Evolutionary conservation across 176 grass and related monocot species (phyloP).

Genomic region (Oryza longistaminata): DNA sequence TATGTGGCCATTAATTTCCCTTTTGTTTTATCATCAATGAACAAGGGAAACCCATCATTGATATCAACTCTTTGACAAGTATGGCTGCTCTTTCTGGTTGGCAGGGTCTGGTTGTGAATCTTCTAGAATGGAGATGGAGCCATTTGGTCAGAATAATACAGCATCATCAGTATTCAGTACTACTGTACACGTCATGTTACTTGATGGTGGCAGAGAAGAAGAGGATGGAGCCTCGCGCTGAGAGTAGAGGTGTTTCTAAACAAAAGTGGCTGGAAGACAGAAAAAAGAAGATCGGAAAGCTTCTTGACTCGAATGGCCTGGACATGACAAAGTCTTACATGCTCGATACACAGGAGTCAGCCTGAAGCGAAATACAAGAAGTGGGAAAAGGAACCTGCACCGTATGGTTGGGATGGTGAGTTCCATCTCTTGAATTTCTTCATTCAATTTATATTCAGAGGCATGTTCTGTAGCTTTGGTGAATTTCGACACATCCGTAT

Average conservation of each 20-base stretch:
- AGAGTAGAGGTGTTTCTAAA: slow-evolving; percentile 89
- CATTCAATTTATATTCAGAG: not conserved
- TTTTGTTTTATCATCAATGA: not conserved
- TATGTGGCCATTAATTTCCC: slow-evolving; percentile 20
- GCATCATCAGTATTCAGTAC: not conserved
- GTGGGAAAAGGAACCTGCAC: slow-evolving; percentile 94
- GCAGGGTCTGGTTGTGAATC: not conserved
- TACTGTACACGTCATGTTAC: not conserved
- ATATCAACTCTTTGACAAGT: not conserved
- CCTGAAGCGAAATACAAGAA: slow-evolving; percentile 92
- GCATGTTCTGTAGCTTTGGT: not conserved
- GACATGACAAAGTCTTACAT: slow-evolving; percentile 93
- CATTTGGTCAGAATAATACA: not conserved
- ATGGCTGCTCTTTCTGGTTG: slow-evolving; percentile 32
- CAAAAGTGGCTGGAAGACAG: slow-evolving; percentile 94
- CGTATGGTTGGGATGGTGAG: slow-evolving; percentile 93
- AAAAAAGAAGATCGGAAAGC: slow-evolving; percentile 94
- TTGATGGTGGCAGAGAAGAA: slow-evolving; percentile 84
- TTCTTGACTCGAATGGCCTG: slow-evolving; percentile 91
- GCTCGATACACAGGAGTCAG: slow-evolving; percentile 88
- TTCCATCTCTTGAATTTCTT: not conserved
- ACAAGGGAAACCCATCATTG: not conserved
- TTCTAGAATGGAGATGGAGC: slow-evolving; percentile 1
- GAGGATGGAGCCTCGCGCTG: slow-evolving; percentile 73
- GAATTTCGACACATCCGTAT: not conserved